Evolutionary conservation across 805 yeast genomes (phyloP).

Genomic region (Candida stauntonica): DNA sequence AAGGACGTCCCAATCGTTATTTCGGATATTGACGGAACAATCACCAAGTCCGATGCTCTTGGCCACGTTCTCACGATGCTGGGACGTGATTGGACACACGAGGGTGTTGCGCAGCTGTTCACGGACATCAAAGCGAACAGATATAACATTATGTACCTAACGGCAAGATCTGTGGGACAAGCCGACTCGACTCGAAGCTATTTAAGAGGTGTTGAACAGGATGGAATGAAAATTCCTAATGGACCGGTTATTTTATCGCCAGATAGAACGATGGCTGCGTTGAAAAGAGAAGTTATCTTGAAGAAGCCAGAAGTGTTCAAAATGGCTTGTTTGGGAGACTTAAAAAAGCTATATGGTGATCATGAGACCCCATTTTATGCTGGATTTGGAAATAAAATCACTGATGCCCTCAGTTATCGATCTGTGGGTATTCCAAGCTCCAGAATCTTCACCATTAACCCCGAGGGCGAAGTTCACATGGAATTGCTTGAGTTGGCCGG

Average conservation of each 20-base stretch:
- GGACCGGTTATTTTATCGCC: slow-evolving; percentile 97
- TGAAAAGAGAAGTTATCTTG: slow-evolving; percentile 84
- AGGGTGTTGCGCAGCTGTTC: slow-evolving; percentile 89
- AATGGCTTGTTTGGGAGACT: slow-evolving; percentile 92
- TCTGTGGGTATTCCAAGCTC: slow-evolving; percentile 93
- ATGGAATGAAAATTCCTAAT: slow-evolving; percentile 64
- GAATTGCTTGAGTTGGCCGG: slow-evolving; percentile 94
- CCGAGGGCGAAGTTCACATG: slow-evolving; percentile 97
- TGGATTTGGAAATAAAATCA: slow-evolving; percentile 94
- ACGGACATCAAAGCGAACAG: slow-evolving; percentile 86
- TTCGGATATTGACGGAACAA: slow-evolving; percentile 97
- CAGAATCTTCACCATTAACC: slow-evolving; percentile 90
- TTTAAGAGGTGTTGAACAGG: slow-evolving; percentile 71
- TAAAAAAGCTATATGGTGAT: slow-evolving; percentile 63
- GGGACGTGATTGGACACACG: slow-evolving; percentile 97
- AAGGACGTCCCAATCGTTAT: slow-evolving; percentile 85
- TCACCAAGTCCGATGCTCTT: slow-evolving; percentile 94
- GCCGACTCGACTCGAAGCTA: slow-evolving; percentile 90
- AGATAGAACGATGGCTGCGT: slow-evolving; percentile 94
- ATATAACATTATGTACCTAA: slow-evolving; percentile 86
- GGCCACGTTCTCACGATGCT: slow-evolving; percentile 93
- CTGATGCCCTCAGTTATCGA: slow-evolving; percentile 93
- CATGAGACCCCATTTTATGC: slow-evolving; percentile 84
- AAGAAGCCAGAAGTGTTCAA: slow-evolving; percentile 98
- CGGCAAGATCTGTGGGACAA: slow-evolving; percentile 93